Evolutionary conservation across 768 basidiomycete genomes (phyloP), one percentile per base, ranked within the genome.

Genomic region (Rhizopogon roseolus): DNA sequence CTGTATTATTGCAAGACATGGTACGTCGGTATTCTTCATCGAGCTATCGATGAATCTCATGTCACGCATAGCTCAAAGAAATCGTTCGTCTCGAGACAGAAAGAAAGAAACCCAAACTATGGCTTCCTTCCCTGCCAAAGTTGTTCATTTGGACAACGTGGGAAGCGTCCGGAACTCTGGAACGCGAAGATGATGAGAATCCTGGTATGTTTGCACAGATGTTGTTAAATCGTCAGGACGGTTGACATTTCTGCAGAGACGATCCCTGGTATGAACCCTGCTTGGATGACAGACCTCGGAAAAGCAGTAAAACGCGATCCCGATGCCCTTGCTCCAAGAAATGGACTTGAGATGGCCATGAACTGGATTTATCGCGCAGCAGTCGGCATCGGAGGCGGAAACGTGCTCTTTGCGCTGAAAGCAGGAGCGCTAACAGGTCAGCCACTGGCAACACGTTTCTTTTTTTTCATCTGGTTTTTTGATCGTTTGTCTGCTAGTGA

Each of bases 301-400:
- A 59, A 75, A 37, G 78, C 87, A 1, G 66, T 71, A 14, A 72
- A 76, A 3, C 75, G 88, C 27, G 87, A 91, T 66, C 87, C 88
- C 0, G 88, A 91, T 63, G 87, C 85, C 0, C 66, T 90, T 0
- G 87, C 89, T 1, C 88, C 89, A 0, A 63, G 73, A 2, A 90
- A 88, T 57, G 46, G 57, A 2, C 67, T 88, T 32, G 86, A 90
- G 62, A 68, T 62, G 38, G 54, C 76, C 1, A 75, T 81, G 76
- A 75, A 73, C 43, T 60, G 68, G 51, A 2, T 81, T 1, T 81
- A 85, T 62, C 59, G 69, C 13, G 55, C 66, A 2, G 56, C 73
- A 3, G 66, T 65, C 2, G 70, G 72, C 0, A 57, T 87, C 0
- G 74, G 75, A 4, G 68, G 74, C 4, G 88, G 87, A 6, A 88